Conservation (phyloP, 1,139 yeast species). For the Magnusiomyces ingens region DNA sequence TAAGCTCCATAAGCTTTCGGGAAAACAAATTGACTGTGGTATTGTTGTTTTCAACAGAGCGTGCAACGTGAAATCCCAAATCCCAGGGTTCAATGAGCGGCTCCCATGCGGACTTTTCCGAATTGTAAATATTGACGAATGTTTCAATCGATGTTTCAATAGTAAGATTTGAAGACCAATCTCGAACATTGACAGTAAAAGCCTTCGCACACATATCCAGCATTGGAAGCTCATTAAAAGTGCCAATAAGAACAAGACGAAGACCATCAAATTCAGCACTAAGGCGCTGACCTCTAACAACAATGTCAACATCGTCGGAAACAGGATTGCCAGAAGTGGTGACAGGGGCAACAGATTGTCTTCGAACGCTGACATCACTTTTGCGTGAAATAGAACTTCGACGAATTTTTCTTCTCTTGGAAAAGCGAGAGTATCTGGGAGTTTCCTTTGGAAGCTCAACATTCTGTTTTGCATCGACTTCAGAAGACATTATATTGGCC, state of each 20-base stretch:
- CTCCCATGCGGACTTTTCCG: constrained; percentile 93
- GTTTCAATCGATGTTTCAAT: constrained; percentile 67
- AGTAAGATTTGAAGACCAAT: constrained; percentile 77
- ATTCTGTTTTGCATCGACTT: constrained; percentile 21
- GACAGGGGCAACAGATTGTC: background rate
- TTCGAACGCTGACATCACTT: background rate
- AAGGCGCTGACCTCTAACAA: constrained; percentile 63
- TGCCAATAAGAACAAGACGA: constrained; percentile 84
- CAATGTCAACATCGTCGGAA: background rate
- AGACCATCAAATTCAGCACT: constrained; percentile 71
- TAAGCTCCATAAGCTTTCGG: constrained; percentile 67
- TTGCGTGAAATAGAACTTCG: constrained; percentile 6
- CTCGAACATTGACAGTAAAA: constrained; percentile 61
- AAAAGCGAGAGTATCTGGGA: constrained; percentile 23
- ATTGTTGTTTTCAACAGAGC: constrained; percentile 37
- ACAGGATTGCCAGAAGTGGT: background rate
- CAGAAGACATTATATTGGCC: constrained; percentile 49
- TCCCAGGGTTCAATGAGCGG: constrained; percentile 90
- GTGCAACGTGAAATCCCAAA: constrained; percentile 63
- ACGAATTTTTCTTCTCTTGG: constrained; percentile 13
- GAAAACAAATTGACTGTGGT: constrained; percentile 62
- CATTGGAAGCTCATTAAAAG: constrained; percentile 88
- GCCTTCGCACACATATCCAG: constrained; percentile 73
- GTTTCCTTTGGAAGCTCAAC: constrained; percentile 6
- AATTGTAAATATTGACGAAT: constrained; percentile 75